phyloP scores from a whole-genome alignment of 352 stramenopile species.

The Plasmopara muralis region DNA sequence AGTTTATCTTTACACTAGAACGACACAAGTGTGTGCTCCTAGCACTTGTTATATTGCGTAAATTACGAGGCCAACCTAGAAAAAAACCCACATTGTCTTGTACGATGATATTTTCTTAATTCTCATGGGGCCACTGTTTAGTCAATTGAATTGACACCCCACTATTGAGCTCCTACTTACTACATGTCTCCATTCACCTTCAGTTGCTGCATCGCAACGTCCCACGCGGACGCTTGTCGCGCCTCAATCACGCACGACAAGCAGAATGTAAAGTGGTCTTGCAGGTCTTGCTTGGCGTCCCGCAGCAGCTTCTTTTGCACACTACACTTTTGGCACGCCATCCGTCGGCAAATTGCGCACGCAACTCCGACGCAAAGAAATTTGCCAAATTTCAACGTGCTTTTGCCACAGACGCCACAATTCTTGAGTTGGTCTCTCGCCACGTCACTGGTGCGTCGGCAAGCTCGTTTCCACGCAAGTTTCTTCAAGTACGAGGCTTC shows the following conservation, averaged over 20 bases:
- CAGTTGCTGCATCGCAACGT: conserved; percentile 21
- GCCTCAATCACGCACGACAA: conserved; percentile 47
- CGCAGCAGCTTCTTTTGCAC: conserved; percentile 44
- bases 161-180: not conserved
- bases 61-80: too few relatives aligned
- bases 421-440: conserved; percentile 9
- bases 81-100: too few relatives aligned
- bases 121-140: too few relatives aligned
- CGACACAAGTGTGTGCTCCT: too few relatives aligned
- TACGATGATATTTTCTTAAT: too few relatives aligned
- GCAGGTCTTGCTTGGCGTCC: conserved; percentile 26
- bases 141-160: too few relatives aligned
- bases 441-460: conserved; percentile 9
- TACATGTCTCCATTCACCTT: not conserved
- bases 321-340: conserved; percentile 41
- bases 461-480: conserved; percentile 32
- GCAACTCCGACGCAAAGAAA: conserved; percentile 11
- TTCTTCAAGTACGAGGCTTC: conserved; percentile 53
- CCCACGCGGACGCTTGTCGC: conserved; percentile 31
- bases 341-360: conserved; percentile 38
- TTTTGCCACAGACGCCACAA: conserved; percentile 33
- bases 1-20: too few relatives aligned
- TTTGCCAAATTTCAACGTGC: not conserved
- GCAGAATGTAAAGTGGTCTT: conserved; percentile 30
- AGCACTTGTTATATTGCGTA: too few relatives aligned